Conservation (phyloP, 805 yeast species). For the Pichia cabralensis region DNA sequence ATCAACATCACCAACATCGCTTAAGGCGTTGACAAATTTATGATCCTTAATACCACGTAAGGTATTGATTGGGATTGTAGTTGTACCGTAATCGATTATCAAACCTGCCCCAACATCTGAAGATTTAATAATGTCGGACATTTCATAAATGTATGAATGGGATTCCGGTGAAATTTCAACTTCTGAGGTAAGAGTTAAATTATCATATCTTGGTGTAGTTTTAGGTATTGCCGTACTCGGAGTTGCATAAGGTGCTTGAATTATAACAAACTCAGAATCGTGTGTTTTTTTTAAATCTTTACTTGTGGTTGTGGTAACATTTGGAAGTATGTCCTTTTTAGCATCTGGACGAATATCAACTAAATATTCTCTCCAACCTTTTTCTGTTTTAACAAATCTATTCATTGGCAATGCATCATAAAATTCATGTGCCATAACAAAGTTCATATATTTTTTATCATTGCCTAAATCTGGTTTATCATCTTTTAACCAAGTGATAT, state of each 20-base stretch:
- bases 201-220: constrained; percentile 37
- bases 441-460: constrained; percentile 34
- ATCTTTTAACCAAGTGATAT: constrained; percentile 44
- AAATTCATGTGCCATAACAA: constrained; percentile 74
- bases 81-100: constrained; percentile 70
- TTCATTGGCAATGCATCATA: constrained; percentile 80
- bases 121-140: constrained; percentile 30
- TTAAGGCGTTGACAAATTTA: constrained; percentile 64
- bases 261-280: constrained; percentile 39
- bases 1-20: constrained; percentile 72
- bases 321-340: constrained; percentile 12
- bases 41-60: constrained; percentile 68
- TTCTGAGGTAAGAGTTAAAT: constrained; percentile 45
- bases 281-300: constrained; percentile 3
- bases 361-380: constrained; percentile 73
- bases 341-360: constrained; percentile 41
- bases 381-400: constrained; percentile 47
- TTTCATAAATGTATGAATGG: constrained; percentile 43
- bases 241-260: constrained; percentile 48
- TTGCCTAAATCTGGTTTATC: constrained; percentile 39
- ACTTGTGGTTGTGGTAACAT: constrained; percentile 12
- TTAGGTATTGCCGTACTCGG: constrained; percentile 52
- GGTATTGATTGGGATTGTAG: constrained; percentile 57
- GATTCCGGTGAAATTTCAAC: constrained; percentile 74
- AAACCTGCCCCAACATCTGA: constrained; percentile 51